A percentile compares a stretch with the other conserved stretches of the same genome.
These are phyloP conservation scores for Neopestalotiopsis sp. DNA, from an alignment of 2,329 filamentous ascomycete species.

Conservation along the genomic window DNA sequence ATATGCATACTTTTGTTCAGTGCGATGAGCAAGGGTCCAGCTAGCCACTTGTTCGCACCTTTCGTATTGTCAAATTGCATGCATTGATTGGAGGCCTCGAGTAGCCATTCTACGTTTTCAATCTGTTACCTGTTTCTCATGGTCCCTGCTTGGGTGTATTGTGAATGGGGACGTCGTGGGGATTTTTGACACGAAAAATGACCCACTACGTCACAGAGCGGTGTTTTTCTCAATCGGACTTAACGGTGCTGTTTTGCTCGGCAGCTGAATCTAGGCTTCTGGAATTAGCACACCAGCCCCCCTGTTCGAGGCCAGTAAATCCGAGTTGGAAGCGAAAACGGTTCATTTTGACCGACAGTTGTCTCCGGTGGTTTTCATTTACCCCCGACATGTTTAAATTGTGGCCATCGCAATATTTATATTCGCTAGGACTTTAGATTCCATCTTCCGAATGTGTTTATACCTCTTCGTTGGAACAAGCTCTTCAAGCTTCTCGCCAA, in stretches of 20 bases:
- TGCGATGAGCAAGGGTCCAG: too few relatives aligned
- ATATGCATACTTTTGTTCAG: too few relatives aligned
- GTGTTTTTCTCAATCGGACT: neutral
- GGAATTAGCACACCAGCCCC: neutral
- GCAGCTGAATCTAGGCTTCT: neutral
- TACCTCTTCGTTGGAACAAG: conserved; percentile 8
- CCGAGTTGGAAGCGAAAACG: neutral
- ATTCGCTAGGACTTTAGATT: neutral
- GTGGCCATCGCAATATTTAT: neutral
- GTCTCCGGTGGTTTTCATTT: neutral
- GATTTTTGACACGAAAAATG: neutral
- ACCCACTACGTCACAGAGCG: neutral
- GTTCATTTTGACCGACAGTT: neutral
- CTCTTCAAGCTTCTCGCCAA: conserved; percentile 15
- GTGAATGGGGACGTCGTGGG: neutral
- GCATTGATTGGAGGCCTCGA: neutral
- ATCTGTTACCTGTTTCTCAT: neutral
- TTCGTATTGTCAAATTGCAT: too few relatives aligned
- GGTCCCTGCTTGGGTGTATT: neutral
- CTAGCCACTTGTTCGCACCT: neutral
- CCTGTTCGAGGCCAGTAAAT: neutral
- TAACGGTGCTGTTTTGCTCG: neutral
- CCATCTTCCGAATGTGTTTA: neutral
- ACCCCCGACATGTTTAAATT: neutral
- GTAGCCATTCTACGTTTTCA: neutral